These are phyloP conservation scores for Backusella morwellensis DNA, from an alignment of 192 early-diverging fungal genomes.

Conservation along the genomic window DNA sequence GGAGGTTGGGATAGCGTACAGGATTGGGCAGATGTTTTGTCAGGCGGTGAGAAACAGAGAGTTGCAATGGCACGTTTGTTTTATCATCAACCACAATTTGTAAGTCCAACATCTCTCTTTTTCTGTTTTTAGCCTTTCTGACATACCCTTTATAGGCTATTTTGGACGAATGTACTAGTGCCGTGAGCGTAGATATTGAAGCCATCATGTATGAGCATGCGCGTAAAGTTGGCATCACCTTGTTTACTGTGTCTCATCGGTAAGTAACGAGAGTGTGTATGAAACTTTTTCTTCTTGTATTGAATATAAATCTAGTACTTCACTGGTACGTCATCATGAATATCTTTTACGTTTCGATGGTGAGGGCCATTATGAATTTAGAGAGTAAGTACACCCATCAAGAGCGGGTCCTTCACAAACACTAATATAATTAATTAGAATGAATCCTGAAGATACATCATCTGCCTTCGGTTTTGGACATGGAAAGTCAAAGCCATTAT, in stretches of 20 bases:
- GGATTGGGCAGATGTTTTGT: conserved; percentile 77
- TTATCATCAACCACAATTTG: conserved; percentile 81
- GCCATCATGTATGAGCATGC: conserved; percentile 69
- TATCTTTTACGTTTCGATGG: conserved; percentile 63
- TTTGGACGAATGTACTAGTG: conserved; percentile 79
- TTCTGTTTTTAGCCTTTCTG: background rate
- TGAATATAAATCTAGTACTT: conserved; percentile 16
- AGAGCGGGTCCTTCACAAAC: background rate
- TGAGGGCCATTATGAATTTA: conserved; percentile 61
- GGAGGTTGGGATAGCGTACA: conserved; percentile 72
- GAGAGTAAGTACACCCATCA: conserved; percentile 32
- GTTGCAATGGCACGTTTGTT: conserved; percentile 84
- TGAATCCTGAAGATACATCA: conserved; percentile 42
- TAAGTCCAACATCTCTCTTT: conserved; percentile 27
- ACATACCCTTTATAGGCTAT: conserved; percentile 38
- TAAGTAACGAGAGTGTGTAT: conserved; percentile 2
- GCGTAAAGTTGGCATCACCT: conserved; percentile 51
- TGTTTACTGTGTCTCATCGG: conserved; percentile 63
- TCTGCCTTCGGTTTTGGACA: conserved; percentile 53
- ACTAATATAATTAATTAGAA: conserved; percentile 14
- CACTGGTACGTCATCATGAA: conserved; percentile 50
- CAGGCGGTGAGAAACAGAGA: conserved; percentile 76
- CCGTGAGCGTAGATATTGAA: conserved; percentile 80
- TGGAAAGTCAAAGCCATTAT: conserved; percentile 43
- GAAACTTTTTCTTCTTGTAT: background rate